Percentiles rank a stretch among this genome's conserved stretches.
phyloP scores from a whole-genome alignment of 129 eudicot species.

The Flaveria linearis region DNA sequence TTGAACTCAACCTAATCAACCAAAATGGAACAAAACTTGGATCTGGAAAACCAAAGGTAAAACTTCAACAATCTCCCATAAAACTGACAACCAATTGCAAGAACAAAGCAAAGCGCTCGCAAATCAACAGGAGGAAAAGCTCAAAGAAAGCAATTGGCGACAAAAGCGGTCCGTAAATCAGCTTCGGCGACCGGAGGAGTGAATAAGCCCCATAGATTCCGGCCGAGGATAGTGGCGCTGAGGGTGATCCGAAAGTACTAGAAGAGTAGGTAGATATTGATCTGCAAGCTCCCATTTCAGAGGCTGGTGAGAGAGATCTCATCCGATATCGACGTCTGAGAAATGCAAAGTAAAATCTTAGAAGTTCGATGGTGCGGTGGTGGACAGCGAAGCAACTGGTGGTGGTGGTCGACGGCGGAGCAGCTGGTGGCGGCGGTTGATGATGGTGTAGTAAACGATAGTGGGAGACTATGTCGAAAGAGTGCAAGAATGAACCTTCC shows the following conservation, averaged over 20 bases:
- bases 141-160: not conserved
- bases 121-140: constrained; percentile 1
- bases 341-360: too few species aligned
- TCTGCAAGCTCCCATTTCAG: not conserved
- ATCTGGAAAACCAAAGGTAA: too few species aligned
- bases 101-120: constrained; percentile 4
- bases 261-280: not conserved
- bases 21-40: too few species aligned
- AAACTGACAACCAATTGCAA: not conserved
- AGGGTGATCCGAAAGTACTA: not conserved
- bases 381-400: too few species aligned
- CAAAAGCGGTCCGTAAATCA: not conserved
- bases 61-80: not conserved
- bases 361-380: too few species aligned
- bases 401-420: too few species aligned
- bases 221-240: not conserved
- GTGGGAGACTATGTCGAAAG: too few species aligned
- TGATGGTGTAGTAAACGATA: too few species aligned
- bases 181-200: constrained; percentile 8
- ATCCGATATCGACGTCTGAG: not conserved
- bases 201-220: not conserved
- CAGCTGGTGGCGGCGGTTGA: too few species aligned
- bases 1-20: too few species aligned
- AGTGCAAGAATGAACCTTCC: too few species aligned
- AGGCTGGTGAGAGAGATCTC: not conserved